phyloP scores from a whole-genome alignment of 192 early-diverging fungal species.

The Diversispora epigaea region DNA sequence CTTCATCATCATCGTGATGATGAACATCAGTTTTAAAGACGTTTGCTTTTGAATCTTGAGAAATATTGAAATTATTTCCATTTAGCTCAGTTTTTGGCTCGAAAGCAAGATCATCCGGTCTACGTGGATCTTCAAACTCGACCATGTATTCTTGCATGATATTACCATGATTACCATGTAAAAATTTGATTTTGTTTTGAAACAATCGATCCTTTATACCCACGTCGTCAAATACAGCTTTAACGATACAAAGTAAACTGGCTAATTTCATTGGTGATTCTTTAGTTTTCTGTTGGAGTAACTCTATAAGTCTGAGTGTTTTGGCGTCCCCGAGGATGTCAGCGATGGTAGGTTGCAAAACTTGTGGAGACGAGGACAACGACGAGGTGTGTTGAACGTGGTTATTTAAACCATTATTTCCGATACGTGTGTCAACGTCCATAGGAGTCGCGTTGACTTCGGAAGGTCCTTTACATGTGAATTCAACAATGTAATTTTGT shows the following conservation, averaged over 20 bases:
- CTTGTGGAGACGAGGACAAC: background rate
- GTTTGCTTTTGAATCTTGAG: background rate
- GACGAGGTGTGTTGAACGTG: background rate
- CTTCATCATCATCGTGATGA: constrained; percentile 25
- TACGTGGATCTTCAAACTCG: constrained; percentile 14
- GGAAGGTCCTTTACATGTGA: background rate
- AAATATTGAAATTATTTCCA: background rate
- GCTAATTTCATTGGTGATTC: constrained; percentile 30
- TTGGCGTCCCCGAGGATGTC: constrained; percentile 24
- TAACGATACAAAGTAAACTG: constrained; percentile 9
- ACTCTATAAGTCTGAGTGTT: constrained; percentile 10
- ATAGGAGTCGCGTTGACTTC: background rate
- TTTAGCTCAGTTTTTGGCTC: background rate
- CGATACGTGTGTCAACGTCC: constrained; percentile 11
- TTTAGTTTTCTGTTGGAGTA: constrained; percentile 22
- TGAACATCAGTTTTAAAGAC: background rate
- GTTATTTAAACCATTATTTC: background rate
- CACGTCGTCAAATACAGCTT: constrained; percentile 21
- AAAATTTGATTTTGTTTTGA: constrained; percentile 25
- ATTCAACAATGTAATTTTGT: constrained; percentile 23
- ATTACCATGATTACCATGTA: background rate
- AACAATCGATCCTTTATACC: constrained; percentile 21
- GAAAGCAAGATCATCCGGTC: background rate
- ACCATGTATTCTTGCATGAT: constrained; percentile 17
- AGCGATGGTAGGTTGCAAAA: constrained; percentile 27